Percentiles rank a stretch among this genome's conserved stretches.
Evolutionary conservation across 768 basidiomycete genomes (phyloP).

Genomic region (Pleurotus ostreatus): DNA sequence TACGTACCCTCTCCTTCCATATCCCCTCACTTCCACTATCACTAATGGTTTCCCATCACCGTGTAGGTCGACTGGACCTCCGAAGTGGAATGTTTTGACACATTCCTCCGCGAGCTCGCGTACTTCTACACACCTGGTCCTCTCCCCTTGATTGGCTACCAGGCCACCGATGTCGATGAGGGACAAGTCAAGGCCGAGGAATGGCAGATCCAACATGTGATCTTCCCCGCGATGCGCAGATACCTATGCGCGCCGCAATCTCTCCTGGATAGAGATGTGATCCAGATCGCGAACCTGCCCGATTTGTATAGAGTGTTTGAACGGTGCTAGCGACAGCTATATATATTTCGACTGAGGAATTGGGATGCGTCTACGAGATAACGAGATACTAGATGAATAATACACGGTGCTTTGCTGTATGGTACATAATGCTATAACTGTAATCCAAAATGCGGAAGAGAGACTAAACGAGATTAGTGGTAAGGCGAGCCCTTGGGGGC

Average conservation of each 20-base stretch:
- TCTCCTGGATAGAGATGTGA: conserved; percentile 67
- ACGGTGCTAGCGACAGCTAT: conserved; percentile 52
- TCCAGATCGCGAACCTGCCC: conserved; percentile 86
- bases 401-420: conserved; percentile 6
- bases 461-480: conserved; percentile 21
- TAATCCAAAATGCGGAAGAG: conserved; percentile 10
- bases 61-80: conserved; percentile 82
- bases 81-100: conserved; percentile 82
- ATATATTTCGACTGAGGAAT: neutral
- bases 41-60: neutral
- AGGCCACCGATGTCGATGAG: conserved; percentile 17
- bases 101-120: conserved; percentile 85
- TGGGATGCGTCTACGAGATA: neutral
- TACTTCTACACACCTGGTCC: conserved; percentile 84
- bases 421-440: conserved; percentile 9
- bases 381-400: neutral
- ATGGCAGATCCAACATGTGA: conserved; percentile 89
- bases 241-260: conserved; percentile 69
- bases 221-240: conserved; percentile 83
- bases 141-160: conserved; percentile 19
- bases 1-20: conserved; percentile 22
- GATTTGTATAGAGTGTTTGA: conserved; percentile 96
- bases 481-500: conserved; percentile 43
- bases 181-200: conserved; percentile 53
- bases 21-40: neutral